Base-by-base conservation (phyloP, 208 protist species). In the Wallacemonas sp. region DNA sequence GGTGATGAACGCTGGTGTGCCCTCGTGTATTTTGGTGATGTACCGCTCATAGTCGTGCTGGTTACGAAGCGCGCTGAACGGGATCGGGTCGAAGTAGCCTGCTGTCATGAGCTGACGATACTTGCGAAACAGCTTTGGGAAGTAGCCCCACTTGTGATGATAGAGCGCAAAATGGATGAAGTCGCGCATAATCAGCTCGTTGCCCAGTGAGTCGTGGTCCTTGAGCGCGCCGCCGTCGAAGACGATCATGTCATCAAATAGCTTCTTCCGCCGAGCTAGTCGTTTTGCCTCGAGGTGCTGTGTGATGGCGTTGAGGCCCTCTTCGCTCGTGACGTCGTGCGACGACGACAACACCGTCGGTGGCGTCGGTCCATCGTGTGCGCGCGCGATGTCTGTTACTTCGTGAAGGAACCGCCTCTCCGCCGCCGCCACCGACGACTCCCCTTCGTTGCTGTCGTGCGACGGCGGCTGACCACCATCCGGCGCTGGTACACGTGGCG, bases 131-230 rank as follows among this genome's bases (percentile, higher is more conserved):
- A 95, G 69, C 62, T 92, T 93, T 22, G 86, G 88, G 74, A 90
- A 93, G 77, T 96, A 96, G 10, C 91, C 91, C 86, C 87, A 94
- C 61, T 87, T 91, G 44, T 74, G 50, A 64, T 96, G 77, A 53
- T 96, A 94, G 6, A 96, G 68, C 26, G 82, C 84, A 61, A 93
- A 93, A 52, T 94, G 88, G 24, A 96, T 67, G 58, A 92, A 94
- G 45, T 96, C 91, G 26, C 87, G 84, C 74, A 93, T 88, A 44
- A 96, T 95, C 24, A 95, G 61, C 17, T 63, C 22, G 12, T 55
- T 74, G 24, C 85, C 89, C 3, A 95, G 76, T 1, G 81, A 79
- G 0, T 73, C 75, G 65, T 87, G 83, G 58, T 95, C 89, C 1
- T 81, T 27, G 17, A 92, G 55, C 2, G 89, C 85, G 27, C 89